These are phyloP conservation scores for Verticillium dahliae DNA, from an alignment of 2,329 filamentous ascomycete species.

Conservation along the genomic window DNA sequence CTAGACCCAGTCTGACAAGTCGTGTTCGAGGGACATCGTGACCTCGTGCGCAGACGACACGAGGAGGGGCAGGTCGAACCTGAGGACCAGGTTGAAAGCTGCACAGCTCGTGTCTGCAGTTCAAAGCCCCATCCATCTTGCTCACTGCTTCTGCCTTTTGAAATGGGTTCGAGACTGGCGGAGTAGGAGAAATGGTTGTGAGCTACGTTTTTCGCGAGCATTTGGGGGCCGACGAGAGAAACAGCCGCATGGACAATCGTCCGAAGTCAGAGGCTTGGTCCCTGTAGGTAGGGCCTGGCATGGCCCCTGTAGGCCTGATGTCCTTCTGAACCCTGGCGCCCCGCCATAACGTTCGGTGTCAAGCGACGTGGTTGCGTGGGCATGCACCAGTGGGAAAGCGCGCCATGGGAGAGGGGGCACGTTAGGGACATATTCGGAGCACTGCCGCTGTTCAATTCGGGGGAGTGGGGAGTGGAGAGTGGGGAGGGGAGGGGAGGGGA, in stretches of 20 bases:
- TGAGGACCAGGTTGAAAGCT: background rate
- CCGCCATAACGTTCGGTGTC: background rate
- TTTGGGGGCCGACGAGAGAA: background rate
- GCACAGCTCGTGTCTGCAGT: background rate
- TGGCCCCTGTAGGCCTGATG: background rate
- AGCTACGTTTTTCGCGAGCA: too few relatives aligned
- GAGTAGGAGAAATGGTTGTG: background rate
- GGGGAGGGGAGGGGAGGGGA: too few relatives aligned
- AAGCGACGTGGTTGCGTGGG: background rate
- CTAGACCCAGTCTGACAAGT: background rate
- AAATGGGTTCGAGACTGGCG: background rate
- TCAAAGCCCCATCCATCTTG: background rate
- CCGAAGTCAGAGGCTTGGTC: background rate
- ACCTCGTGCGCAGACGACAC: background rate
- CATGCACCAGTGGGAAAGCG: background rate
- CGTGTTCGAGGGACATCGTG: background rate
- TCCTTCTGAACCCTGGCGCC: background rate
- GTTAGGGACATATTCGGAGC: background rate
- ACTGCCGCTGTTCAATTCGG: background rate
- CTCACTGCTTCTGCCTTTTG: too few relatives aligned
- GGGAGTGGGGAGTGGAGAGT: background rate
- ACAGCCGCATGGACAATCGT: background rate
- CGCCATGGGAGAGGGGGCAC: background rate
- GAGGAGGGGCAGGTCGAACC: background rate
- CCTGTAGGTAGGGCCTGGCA: background rate